These are phyloP conservation scores for Smittium culicis DNA, from an alignment of 371 early-diverging fungal genomes.

Conservation along the genomic window DNA sequence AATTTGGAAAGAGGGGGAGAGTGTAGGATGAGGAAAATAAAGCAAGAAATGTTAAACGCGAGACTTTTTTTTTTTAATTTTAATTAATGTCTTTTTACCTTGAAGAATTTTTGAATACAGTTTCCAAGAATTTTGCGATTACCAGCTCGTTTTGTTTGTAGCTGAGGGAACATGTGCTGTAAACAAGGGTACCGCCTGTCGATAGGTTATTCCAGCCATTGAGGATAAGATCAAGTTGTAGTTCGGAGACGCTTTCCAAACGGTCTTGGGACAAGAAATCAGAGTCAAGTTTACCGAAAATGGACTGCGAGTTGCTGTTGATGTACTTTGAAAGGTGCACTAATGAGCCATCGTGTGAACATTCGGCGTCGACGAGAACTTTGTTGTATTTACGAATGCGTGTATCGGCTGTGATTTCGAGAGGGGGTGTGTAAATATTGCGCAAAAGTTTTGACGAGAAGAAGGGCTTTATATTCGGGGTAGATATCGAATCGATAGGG, in stretches of 20 bases:
- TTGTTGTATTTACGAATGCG: conserved; percentile 1
- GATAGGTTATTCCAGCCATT: conserved; percentile 51
- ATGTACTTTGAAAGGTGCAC: conserved; percentile 57
- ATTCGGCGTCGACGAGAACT: conserved; percentile 90
- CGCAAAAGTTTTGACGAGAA: conserved; percentile 59
- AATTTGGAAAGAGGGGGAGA: too few relatives aligned
- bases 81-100: too few relatives aligned
- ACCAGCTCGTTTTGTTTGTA: conserved; percentile 69
- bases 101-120: not conserved
- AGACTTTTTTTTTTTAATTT: too few relatives aligned
- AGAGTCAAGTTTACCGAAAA: conserved; percentile 46
- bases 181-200: conserved; percentile 53
- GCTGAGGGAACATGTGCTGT: conserved; percentile 73
- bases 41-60: too few relatives aligned
- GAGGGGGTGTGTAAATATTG: conserved; percentile 36
- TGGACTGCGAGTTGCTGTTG: conserved; percentile 16
- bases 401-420: not conserved
- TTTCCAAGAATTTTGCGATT: conserved; percentile 52
- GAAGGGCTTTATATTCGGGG: conserved; percentile 41
- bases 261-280: conserved; percentile 50
- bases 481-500: not conserved
- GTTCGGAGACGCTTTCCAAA: conserved; percentile 20
- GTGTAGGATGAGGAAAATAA: too few relatives aligned
- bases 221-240: conserved; percentile 45
- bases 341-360: conserved; percentile 91